Base-by-base conservation (phyloP, 345 rosid genomes). In the Euphorbia lathyris region DNA sequence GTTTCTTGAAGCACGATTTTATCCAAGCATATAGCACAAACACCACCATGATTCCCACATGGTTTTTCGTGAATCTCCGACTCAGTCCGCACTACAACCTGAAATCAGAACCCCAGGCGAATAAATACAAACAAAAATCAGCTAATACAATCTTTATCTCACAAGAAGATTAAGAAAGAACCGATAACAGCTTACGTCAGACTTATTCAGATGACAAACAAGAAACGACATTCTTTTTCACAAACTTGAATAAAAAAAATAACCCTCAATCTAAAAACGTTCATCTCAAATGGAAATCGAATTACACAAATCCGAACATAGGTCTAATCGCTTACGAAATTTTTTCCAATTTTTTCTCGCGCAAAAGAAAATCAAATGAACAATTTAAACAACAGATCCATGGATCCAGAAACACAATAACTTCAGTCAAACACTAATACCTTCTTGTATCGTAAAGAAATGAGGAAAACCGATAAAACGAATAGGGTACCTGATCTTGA, bases 1-100 rank as follows among this genome's bases (percentile, higher is more conserved):
- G 90, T 92, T 75, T 95, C 99, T 80, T 84, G 84, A 56, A 95
- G 91, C 73, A 75, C 85, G 58, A 90, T 95, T 70, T 87, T 81
- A 67, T 92, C 87, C 82, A 95, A 80, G 74, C 99, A 92, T 17
- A 95, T 95, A 0, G 96, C 94, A 63, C 99, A 95, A 66, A 81
- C 72, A 43, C 95, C 97, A 23, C 87, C 86, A 83, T 85, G 89
- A 77, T 75, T 77, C 50, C 86, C 93, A 73, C 80, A 88, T 58
- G 78, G 81, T 65, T 52, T 79, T 56, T 79, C 89, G 20, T 43
- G 61, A 36, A 8, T 38, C 67, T 72, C 70, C 65, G 25, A 57
- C 58, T 74, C 55, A 23, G 62, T 69, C 74, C 74, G 72, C 78
- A 62, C 83, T 68, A 78, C 84, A 22, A 61, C 82, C 96, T 91